Conservation (phyloP, 805 yeast species). For the Grigorovia humatica region DNA sequence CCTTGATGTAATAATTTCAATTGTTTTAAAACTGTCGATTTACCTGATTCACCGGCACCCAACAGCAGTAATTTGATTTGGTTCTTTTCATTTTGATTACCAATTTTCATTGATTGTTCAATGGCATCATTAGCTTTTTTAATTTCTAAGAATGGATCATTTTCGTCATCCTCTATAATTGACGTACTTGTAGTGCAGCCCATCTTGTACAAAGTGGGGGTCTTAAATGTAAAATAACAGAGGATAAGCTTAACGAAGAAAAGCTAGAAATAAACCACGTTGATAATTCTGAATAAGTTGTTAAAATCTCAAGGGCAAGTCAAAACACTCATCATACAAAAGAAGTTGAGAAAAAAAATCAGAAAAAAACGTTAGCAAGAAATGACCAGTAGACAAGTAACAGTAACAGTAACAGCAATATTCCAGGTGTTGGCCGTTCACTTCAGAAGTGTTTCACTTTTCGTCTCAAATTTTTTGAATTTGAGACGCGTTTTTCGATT, state of each 20-base stretch:
- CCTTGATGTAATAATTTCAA: constrained; percentile 76
- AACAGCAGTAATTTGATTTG: constrained; percentile 65
- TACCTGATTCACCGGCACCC: constrained; percentile 94
- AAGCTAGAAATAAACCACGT: background rate
- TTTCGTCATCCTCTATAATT: constrained; percentile 25
- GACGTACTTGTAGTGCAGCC: constrained; percentile 57
- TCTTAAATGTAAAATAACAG: too few species aligned
- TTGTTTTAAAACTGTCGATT: constrained; percentile 86
- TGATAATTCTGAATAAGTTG: too few species aligned
- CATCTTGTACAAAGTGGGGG: constrained; percentile 37
- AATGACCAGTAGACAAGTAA: too few species aligned
- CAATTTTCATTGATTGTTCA: constrained; percentile 48
- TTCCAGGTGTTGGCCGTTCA: too few species aligned
- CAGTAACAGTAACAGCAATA: too few species aligned
- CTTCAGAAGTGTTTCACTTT: background rate
- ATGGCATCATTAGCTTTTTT: constrained; percentile 50
- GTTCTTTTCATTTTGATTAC: constrained; percentile 43
- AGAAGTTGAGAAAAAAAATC: too few species aligned
- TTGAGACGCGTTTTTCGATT: background rate
- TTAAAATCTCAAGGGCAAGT: too few species aligned
- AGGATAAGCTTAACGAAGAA: background rate
- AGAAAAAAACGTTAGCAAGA: too few species aligned
- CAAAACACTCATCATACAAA: too few species aligned
- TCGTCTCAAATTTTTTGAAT: background rate
- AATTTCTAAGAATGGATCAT: constrained; percentile 45